Evolutionary conservation across 768 basidiomycete genomes (phyloP), one percentile per base, ranked within the genome.

Genomic region (Ramaria rubella): DNA sequence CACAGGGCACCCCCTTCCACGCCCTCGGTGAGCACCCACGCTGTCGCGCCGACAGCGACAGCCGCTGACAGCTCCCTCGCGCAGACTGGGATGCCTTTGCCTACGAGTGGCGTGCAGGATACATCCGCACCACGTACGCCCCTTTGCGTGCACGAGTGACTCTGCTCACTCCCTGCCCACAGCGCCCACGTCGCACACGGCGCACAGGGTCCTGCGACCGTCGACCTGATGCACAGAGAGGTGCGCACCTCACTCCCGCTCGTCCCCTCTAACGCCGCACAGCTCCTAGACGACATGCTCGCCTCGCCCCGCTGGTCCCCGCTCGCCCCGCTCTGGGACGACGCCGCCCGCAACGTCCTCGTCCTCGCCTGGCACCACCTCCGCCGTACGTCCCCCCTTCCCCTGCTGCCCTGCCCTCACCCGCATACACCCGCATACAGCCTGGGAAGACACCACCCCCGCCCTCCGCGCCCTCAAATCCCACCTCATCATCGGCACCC

Each of bases 281-380:
- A 87, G 84, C 75, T 84, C 36, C 74, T 86, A 29, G 80, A 87
- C 21, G 57, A 62, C 15, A 77, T 87, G 71, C 74, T 87, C 15
- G 66, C 62, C 0, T 70, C 73, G 5, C 62, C 73, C 0, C 72
- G 75, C 26, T 87, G 84, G 83, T 61, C 72, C 1, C 67, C 74
- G 26, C 67, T 87, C n/a, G 76, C 73, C 0, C 40, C 65, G 0
- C 19, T 69, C 12, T 80, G 81, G 73, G 73, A 74, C 36, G 75
- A 78, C 14, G 48, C 64, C 3, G 73, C 73, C 11, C 74, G 81
- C 17, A 59, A 65, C 17, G 65, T 77, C 2, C 63, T 86, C 3
- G 81, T 76, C 11, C 62, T 74, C 2, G 66, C 75, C 2, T 87
- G 86, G 86, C 86, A 87, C 64, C 65, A 75, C n/a, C 65, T 86